A percentile compares a stretch with the other conserved stretches of the same genome.
Evolutionary conservation across 208 protist genomes (phyloP).

Genomic region (Leishmania aethiopica): DNA sequence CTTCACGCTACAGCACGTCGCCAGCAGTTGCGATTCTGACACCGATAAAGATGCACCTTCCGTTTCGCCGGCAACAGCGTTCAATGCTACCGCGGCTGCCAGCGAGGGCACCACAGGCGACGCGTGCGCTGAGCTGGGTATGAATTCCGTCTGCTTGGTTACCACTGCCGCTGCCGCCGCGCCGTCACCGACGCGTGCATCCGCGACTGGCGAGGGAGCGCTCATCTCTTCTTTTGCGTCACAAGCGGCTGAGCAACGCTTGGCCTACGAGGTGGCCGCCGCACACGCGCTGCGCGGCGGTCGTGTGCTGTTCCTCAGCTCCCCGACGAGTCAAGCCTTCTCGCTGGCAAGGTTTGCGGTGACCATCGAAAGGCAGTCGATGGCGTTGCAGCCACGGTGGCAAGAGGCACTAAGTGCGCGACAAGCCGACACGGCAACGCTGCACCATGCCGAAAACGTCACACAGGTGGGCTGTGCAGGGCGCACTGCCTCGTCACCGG

Average conservation of each 20-base stretch:
- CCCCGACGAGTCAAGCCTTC: constrained; percentile 45
- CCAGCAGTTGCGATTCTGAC: too few species aligned
- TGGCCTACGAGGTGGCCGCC: constrained; percentile 41
- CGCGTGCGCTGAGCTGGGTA: constrained; percentile 10
- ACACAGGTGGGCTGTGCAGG: not conserved
- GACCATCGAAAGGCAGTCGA: constrained; percentile 40
- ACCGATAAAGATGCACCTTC: not conserved
- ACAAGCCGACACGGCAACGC: not conserved
- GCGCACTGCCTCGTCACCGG: not conserved
- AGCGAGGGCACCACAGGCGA: not conserved
- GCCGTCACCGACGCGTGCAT: not conserved
- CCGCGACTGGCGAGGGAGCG: not conserved
- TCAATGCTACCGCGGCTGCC: not conserved
- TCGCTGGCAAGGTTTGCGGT: constrained; percentile 39
- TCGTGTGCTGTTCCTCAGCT: constrained; percentile 45
- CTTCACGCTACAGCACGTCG: not conserved
- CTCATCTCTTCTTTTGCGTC: not conserved
- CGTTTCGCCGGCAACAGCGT: not conserved
- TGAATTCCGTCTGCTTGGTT: constrained; percentile 22
- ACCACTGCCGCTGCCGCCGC: not conserved
- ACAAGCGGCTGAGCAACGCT: constrained; percentile 7
- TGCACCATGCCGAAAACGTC: not conserved
- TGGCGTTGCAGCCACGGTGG: constrained; percentile 5
- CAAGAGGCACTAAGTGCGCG: not conserved
- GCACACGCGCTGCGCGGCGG: constrained; percentile 53